Base-by-base conservation (phyloP, 2,329 filamentous ascomycete species). In the Diaporthe sp. region DNA sequence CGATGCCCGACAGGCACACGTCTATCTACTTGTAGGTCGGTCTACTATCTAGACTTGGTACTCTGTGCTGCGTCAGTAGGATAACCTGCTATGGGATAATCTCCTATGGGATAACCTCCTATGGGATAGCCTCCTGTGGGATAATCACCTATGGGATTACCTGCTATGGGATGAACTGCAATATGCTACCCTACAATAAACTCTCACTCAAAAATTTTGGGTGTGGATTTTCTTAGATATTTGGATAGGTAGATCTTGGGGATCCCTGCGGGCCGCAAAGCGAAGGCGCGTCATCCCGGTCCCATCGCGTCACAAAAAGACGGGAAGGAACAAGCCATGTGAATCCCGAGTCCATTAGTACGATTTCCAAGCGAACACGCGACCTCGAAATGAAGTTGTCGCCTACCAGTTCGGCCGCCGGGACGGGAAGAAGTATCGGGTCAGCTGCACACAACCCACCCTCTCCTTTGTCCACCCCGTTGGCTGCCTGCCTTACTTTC, bases 271-370 rank as follows among this genome's bases (percentile, higher is more conserved):
- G 19, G 15, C 37, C 37, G 28, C 39, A 65, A 53, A 53, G 22
- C 31, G 19, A 73, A 73, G 58, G 58, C 71, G 71, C 71, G 71
- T 57, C 46, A 73, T 73, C 71, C 71, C 34, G 39, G 71, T 55
- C 58, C 4, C 31, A 65, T 34, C 46, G 58, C 46, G 71, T 53
- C 46, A 37, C 46, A 65, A 55, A 73, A 25, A 57, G 65, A 70
- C 65, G 65, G 71, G 71, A 73, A 73, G 46, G 71, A 51, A 25
- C 37, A 62, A 62, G 58, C 34, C 55, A 37, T 60, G 28, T 51
- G 55, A 31, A n/a, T 51, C 44, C 44, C 44, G 19, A 49, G 42
- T 17, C 22, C 12, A 46, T 58, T 44, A 28, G 28, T n/a, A 25
- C 44, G 25, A 22, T 51, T 68, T 37, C 34, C 15, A 37, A 34